Percentiles rank a stretch among this genome's conserved stretches.
phyloP scores from a whole-genome alignment of 2,329 filamentous ascomycete species.

The Alternaria gansuensis region DNA sequence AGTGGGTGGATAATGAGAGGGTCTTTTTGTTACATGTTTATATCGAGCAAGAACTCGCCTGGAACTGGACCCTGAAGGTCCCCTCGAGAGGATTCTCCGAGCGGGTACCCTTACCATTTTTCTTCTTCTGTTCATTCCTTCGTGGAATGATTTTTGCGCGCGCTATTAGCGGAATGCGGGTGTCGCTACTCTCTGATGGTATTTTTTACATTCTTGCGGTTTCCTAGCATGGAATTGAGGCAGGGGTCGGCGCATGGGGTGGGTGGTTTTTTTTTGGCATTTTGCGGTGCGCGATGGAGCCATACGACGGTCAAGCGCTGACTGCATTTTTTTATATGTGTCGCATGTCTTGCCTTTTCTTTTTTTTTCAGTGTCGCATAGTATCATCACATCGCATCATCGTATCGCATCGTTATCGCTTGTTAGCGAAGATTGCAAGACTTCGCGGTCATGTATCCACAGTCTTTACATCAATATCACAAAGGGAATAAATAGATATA shows the following conservation, averaged over 20 bases:
- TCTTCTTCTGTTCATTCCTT: not conserved
- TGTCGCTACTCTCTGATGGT: not conserved
- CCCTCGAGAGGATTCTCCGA: not conserved
- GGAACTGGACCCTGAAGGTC: not conserved
- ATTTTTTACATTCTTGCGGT: not conserved
- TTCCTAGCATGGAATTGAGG: not conserved
- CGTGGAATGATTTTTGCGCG: conserved; percentile 7
- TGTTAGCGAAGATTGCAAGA: conserved; percentile 1
- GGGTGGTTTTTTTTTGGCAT: conserved; percentile 1
- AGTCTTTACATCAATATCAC: too few relatives aligned
- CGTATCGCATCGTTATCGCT: not conserved
- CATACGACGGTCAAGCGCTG: conserved; percentile 25
- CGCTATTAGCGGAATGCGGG: conserved; percentile 8
- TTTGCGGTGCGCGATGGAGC: not conserved
- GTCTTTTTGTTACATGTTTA: conserved; percentile 8
- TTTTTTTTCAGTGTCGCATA: not conserved
- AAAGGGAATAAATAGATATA: too few relatives aligned
- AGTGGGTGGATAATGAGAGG: conserved; percentile 1
- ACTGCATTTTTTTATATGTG: conserved; percentile 13
- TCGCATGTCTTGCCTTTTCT: not conserved
- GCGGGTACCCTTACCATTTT: not conserved
- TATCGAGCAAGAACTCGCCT: conserved; percentile 5
- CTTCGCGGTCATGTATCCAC: not conserved
- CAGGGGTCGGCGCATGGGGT: conserved; percentile 1
- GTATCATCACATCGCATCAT: not conserved